phyloP scores from a whole-genome alignment of 1,139 yeast genomes.

The Yamadazyma kanchanaburiensis region DNA sequence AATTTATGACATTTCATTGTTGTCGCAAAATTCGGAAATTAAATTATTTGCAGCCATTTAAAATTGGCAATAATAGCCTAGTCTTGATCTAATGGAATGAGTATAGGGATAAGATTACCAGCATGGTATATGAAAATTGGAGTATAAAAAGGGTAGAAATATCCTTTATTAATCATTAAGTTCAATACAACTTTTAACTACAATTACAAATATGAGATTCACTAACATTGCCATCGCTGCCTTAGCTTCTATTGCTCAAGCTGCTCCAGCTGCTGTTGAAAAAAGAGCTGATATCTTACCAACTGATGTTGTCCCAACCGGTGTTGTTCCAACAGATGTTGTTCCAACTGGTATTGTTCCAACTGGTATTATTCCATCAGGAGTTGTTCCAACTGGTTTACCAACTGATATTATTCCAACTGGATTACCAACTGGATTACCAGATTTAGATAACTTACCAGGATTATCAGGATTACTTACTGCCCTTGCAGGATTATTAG shows the following conservation, averaged over 20 bases:
- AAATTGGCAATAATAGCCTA: no score
- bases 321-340: conserved; percentile 5
- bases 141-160: no score
- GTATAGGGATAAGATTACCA: no score
- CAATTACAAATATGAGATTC: conserved; percentile 11
- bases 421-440: conserved; percentile 5
- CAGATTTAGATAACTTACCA: conserved; percentile 5
- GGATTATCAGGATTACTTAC: conserved; percentile 6
- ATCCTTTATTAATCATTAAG: no score
- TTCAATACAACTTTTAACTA: no score
- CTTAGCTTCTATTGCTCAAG: conserved; percentile 7
- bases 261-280: conserved; percentile 8
- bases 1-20: no score
- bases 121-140: no score
- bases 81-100: no score
- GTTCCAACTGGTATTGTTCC: conserved; percentile 9
- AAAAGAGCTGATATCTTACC: conserved; percentile 6
- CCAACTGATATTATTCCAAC: conserved; percentile 6
- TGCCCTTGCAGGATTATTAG: conserved; percentile 8
- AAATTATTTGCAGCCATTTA: no score
- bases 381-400: conserved; percentile 5
- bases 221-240: conserved; percentile 8
- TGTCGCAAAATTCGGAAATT: no score
- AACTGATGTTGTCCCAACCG: conserved; percentile 7
- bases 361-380: conserved; percentile 7